Percentiles rank a stretch among this genome's conserved stretches.
phyloP scores from a whole-genome alignment of 139 green algal genomes.

The Limnomonas spitsbergensis region DNA sequence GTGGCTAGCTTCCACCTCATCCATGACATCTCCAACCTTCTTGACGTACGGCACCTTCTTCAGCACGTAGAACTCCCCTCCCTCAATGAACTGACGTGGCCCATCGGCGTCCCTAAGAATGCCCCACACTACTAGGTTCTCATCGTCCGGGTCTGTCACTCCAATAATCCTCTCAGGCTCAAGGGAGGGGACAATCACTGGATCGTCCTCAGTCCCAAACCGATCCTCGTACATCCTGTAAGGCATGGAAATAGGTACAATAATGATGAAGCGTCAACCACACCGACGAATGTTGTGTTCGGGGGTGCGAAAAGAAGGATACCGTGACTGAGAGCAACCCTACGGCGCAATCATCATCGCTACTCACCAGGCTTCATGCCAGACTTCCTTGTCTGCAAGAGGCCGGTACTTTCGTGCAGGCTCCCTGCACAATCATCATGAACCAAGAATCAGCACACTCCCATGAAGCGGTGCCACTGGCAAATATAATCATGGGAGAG shows the following conservation, averaged over 20 bases:
- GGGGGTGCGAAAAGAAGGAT: not conserved
- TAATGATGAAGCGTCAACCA: not conserved
- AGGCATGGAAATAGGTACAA: not conserved
- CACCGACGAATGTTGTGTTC: not conserved
- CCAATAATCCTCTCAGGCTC: constrained; percentile 67
- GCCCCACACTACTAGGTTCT: constrained; percentile 63
- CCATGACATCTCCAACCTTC: constrained; percentile 37
- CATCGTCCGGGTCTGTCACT: constrained; percentile 68
- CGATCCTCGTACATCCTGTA: constrained; percentile 61
- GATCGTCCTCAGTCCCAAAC: constrained; percentile 62
- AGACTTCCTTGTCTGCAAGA: constrained; percentile 60
- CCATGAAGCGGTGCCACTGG: not conserved
- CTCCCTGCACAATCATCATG: constrained; percentile 14
- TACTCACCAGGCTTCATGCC: constrained; percentile 61
- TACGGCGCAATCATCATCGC: no score
- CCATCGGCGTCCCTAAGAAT: constrained; percentile 55
- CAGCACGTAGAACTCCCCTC: constrained; percentile 66
- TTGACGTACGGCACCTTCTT: constrained; percentile 40
- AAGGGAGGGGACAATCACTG: constrained; percentile 57
- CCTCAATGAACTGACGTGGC: constrained; percentile 64
- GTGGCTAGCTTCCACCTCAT: constrained; percentile 29
- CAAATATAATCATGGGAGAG: not conserved
- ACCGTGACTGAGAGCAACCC: not conserved
- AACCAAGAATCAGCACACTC: not conserved
- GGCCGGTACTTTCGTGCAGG: constrained; percentile 34